Conservation (phyloP, 2,329 filamentous ascomycete genomes). For the Aspergillus texensis region DNA sequence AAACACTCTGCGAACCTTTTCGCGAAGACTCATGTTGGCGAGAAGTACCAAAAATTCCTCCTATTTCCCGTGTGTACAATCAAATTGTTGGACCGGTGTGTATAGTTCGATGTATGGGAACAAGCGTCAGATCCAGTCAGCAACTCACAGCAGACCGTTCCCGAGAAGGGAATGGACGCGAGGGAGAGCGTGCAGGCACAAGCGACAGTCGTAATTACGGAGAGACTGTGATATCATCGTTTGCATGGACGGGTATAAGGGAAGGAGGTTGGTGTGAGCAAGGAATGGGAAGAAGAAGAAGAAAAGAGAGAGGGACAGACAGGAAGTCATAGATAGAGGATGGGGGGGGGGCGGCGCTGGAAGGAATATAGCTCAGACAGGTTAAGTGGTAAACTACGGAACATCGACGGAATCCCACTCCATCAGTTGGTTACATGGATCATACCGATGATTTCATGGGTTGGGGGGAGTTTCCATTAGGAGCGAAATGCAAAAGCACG, state of each 20-base stretch:
- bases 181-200: slow-evolving; percentile 37
- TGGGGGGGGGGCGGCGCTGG: not conserved
- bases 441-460: slow-evolving; percentile 16
- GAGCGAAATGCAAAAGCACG: not conserved
- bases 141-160: slow-evolving; percentile 33
- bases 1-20: slow-evolving; percentile 41
- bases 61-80: not conserved
- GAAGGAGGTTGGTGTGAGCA: slow-evolving; percentile 5
- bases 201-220: slow-evolving; percentile 22
- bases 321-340: slow-evolving; percentile 7
- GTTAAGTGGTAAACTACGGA: slow-evolving; percentile 10
- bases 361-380: slow-evolving; percentile 1
- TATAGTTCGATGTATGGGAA: slow-evolving; percentile 7
- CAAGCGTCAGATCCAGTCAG: slow-evolving; percentile 18
- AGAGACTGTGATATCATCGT: slow-evolving; percentile 32
- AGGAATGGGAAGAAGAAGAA: slow-evolving; percentile 2
- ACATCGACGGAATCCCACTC: slow-evolving; percentile 7
- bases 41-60: not conserved
- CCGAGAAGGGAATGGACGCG: slow-evolving; percentile 34
- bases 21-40: slow-evolving; percentile 41
- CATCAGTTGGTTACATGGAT: not conserved
- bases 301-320: slow-evolving; percentile 4
- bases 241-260: slow-evolving; percentile 14
- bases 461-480: not conserved
- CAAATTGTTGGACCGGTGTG: not conserved